phyloP scores from a whole-genome alignment of 768 basidiomycete species.

The Collybia sordida region DNA sequence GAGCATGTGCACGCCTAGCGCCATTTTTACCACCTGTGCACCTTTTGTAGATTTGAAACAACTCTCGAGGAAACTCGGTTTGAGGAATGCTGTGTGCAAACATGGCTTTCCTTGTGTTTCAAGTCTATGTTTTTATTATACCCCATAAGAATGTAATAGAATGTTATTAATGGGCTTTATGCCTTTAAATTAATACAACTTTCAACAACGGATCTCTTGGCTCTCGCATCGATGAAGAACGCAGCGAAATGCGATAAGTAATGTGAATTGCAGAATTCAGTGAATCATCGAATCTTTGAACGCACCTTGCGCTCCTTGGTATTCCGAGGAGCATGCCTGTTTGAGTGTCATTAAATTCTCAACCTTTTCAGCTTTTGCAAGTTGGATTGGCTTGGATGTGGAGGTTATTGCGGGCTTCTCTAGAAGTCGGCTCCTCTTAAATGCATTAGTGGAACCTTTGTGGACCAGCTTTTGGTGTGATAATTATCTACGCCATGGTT shows the following conservation, averaged over 20 bases:
- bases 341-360: slow-evolving; percentile 70
- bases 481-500: slow-evolving; percentile 40
- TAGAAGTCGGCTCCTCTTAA: slow-evolving; percentile 10
- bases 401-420: slow-evolving; percentile 28
- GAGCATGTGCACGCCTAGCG: slow-evolving; percentile 35
- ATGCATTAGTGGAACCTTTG: slow-evolving; percentile 10
- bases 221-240: slow-evolving; percentile 81
- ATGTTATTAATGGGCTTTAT: slow-evolving; percentile 23
- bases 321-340: slow-evolving; percentile 75
- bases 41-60: slow-evolving; percentile 27
- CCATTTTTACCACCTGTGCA: slow-evolving; percentile 49
- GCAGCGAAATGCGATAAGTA: slow-evolving; percentile 80
- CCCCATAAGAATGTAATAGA: slow-evolving; percentile 22
- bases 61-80: slow-evolving; percentile 14
- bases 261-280: slow-evolving; percentile 83
- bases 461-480: slow-evolving; percentile 5
- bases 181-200: slow-evolving; percentile 34
- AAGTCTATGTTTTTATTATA: slow-evolving; percentile 27
- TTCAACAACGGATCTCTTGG: slow-evolving; percentile 71
- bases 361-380: slow-evolving; percentile 35
- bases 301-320: slow-evolving; percentile 76
- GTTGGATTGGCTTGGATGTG: slow-evolving; percentile 37
- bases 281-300: slow-evolving; percentile 86
- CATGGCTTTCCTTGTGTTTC: slow-evolving; percentile 14
- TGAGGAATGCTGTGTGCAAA: slow-evolving; percentile 5